Conservation (phyloP, 192 early-diverging fungal genomes). For the Coemansia erecta region DNA sequence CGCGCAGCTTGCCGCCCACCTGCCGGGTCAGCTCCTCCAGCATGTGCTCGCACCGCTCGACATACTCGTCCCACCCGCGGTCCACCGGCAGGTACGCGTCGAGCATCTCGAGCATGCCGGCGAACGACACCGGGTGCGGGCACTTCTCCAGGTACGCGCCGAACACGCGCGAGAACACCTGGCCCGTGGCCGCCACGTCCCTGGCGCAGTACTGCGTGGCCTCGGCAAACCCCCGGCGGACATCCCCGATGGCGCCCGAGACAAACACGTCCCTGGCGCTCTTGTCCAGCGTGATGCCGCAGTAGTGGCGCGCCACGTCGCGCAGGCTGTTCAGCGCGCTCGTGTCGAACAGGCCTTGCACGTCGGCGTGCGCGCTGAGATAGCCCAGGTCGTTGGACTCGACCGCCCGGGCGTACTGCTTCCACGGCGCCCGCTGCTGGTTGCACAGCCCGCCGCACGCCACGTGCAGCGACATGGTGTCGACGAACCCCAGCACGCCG, state of each 20-base stretch:
- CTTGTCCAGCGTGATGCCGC: slow-evolving; percentile 67
- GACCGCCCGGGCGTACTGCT: slow-evolving; percentile 61
- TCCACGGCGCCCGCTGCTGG: slow-evolving; percentile 84
- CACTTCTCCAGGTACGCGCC: slow-evolving; percentile 75
- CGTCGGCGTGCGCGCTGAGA: slow-evolving; percentile 48
- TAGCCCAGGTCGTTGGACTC: slow-evolving; percentile 50
- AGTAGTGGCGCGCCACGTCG: slow-evolving; percentile 79
- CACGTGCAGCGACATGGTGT: slow-evolving; percentile 93
- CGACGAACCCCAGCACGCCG: slow-evolving; percentile 67
- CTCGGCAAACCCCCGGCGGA: slow-evolving; percentile 61
- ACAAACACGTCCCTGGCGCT: slow-evolving; percentile 58
- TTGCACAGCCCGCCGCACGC: slow-evolving; percentile 84
- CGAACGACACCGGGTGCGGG: slow-evolving; percentile 93
- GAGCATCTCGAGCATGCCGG: slow-evolving; percentile 87
- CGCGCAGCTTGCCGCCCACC: slow-evolving; percentile 40
- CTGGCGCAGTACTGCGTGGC: slow-evolving; percentile 81
- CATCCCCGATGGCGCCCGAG: slow-evolving; percentile 58
- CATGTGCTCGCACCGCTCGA: slow-evolving; percentile 57
- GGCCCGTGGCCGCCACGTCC: slow-evolving; percentile 79
- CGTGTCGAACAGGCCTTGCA: slow-evolving; percentile 54
- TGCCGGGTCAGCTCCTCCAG: slow-evolving; percentile 55
- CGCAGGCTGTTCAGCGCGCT: slow-evolving; percentile 70
- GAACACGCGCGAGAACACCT: slow-evolving; percentile 67
- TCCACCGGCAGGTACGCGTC: slow-evolving; percentile 79
- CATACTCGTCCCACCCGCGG: slow-evolving; percentile 75